Evolutionary conservation across 495 filamentous ascomycete species (phyloP), one percentile per base, ranked within the genome.

Genomic region (Tuber borchii): DNA sequence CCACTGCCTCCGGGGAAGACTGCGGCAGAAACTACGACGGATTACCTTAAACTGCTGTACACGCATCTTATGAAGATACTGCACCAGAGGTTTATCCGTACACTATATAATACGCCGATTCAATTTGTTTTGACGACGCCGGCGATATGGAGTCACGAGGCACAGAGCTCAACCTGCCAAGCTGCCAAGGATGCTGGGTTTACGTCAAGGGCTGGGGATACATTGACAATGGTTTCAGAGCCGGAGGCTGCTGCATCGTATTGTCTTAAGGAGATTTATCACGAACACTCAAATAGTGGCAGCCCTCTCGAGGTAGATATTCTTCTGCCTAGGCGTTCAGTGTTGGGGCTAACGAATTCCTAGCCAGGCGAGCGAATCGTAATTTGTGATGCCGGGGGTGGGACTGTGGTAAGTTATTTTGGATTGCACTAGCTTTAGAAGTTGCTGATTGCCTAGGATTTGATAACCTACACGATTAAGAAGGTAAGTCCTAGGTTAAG

Each of bases 171-270:
- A n/a, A n/a, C n/a, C n/a, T n/a, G n/a, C n/a, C n/a, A n/a, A n/a
- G n/a, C n/a, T n/a, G n/a, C n/a, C n/a, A n/a, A n/a, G n/a, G n/a
- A n/a, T n/a, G n/a, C n/a, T n/a, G n/a, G n/a, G n/a, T n/a, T n/a
- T n/a, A n/a, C n/a, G n/a, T n/a, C n/a, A n/a, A n/a, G n/a, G n/a
- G n/a, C n/a, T n/a, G n/a, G n/a, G n/a, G n/a, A n/a, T n/a, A n/a
- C n/a, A n/a, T n/a, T n/a, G n/a, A n/a, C n/a, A n/a, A n/a, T n/a
- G n/a, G n/a, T n/a, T n/a, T n/a, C n/a, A n/a, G n/a, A n/a, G n/a
- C n/a, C n/a, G n/a, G n/a, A n/a, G n/a, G n/a, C n/a, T n/a, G 84
- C 84, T 1, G 83, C 83, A 3, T 72, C 71, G 4, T 71, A 82
- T 42, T 74, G 70, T 46, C 71, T 82, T 26, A 82, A 76, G 46